Evolutionary conservation across 805 yeast species (phyloP).

Genomic region (Pichia manshurica): DNA sequence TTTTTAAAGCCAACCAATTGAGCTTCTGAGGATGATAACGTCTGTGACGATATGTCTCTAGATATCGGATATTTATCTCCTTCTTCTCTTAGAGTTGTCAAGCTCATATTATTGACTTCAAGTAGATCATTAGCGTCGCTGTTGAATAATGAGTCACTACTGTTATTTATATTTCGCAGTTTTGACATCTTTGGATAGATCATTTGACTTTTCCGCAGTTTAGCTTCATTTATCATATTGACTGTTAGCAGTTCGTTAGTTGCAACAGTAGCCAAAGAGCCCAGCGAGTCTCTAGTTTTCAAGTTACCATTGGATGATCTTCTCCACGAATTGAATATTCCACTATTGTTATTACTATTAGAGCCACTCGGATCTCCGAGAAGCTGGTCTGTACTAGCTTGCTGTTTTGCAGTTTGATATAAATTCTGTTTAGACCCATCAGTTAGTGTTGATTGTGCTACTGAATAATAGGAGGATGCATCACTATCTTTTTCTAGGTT

Average conservation of each 20-base stretch:
- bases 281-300: slow-evolving; percentile 57
- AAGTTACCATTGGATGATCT: slow-evolving; percentile 32
- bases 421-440: slow-evolving; percentile 29
- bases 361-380: background rate
- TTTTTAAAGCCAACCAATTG: slow-evolving; percentile 14
- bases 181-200: slow-evolving; percentile 7
- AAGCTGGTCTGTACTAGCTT: slow-evolving; percentile 37
- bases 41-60: slow-evolving; percentile 10
- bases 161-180: slow-evolving; percentile 4
- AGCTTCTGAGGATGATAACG: slow-evolving; percentile 11
- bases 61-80: slow-evolving; percentile 1
- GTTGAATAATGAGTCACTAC: slow-evolving; percentile 5
- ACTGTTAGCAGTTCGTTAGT: slow-evolving; percentile 80
- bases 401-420: slow-evolving; percentile 14
- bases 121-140: background rate
- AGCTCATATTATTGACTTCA: background rate
- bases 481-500: slow-evolving; percentile 39
- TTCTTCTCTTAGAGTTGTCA: slow-evolving; percentile 9
- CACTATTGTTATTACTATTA: slow-evolving; percentile 8
- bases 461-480: slow-evolving; percentile 22
- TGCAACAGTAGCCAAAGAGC: slow-evolving; percentile 76
- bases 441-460: slow-evolving; percentile 46
- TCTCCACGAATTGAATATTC: slow-evolving; percentile 60
- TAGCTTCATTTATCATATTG: slow-evolving; percentile 59
- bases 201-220: slow-evolving; percentile 34